A percentile compares a stretch with the other conserved stretches of the same genome.
phyloP scores from a whole-genome alignment of 2,329 filamentous ascomycete species.

The Fusarium pininemorale region DNA sequence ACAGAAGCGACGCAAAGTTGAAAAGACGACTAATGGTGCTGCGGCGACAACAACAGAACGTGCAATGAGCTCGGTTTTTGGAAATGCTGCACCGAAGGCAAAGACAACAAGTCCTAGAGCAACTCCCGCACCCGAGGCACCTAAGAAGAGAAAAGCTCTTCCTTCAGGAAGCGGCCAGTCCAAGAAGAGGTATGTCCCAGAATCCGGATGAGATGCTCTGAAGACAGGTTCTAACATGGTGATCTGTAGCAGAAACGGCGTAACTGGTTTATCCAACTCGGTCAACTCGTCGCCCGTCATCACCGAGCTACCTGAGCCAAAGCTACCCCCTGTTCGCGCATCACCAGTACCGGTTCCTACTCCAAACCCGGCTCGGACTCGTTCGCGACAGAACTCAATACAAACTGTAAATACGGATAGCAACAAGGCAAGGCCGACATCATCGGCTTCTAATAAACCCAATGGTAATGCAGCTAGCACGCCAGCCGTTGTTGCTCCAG shows the following conservation, averaged over 20 bases:
- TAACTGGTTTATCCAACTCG: slow-evolving; percentile 70
- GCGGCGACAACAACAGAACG: slow-evolving; percentile 68
- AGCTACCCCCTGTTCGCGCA: slow-evolving; percentile 55
- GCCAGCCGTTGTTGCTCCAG: slow-evolving; percentile 49
- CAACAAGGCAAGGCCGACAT: slow-evolving; percentile 62
- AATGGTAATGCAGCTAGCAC: slow-evolving; percentile 59
- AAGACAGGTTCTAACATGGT: slow-evolving; percentile 24
- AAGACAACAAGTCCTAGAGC: slow-evolving; percentile 73
- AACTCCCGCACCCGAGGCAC: slow-evolving; percentile 72
- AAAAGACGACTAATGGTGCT: slow-evolving; percentile 66
- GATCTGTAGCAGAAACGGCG: slow-evolving; percentile 46
- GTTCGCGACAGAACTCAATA: slow-evolving; percentile 79
- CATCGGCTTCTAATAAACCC: slow-evolving; percentile 69
- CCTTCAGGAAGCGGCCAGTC: slow-evolving; percentile 72
- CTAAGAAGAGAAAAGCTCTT: slow-evolving; percentile 76
- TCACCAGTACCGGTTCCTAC: slow-evolving; percentile 69
- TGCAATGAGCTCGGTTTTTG: slow-evolving; percentile 69
- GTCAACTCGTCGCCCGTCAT: slow-evolving; percentile 80
- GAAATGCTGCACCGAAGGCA: slow-evolving; percentile 61
- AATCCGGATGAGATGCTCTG: background rate
- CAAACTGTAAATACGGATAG: slow-evolving; percentile 65
- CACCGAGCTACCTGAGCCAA: slow-evolving; percentile 71
- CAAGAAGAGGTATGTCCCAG: slow-evolving; percentile 78
- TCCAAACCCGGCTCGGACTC: slow-evolving; percentile 72
- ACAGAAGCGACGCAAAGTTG: slow-evolving; percentile 82